Base-by-base conservation (phyloP, 371 early-diverging fungal species). In the Rhizopus delemar region DNA sequence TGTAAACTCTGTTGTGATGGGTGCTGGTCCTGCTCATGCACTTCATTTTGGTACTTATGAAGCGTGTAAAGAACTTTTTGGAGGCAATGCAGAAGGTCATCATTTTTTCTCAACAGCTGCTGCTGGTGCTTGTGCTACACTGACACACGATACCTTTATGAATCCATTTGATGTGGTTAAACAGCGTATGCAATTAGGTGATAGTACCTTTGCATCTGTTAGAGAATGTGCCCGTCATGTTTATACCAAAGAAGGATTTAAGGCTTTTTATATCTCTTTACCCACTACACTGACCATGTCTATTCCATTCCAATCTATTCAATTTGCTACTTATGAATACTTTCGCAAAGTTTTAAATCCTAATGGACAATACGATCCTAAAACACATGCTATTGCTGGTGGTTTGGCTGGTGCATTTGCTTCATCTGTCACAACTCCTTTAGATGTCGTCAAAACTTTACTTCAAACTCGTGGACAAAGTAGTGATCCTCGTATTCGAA, bases 11-110 rank as follows among this genome's bases (percentile, higher is more conserved):
- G 92, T 95, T 22, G 81, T 94, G 0, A 57, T 94, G 56, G 96
- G 96, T 8, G 94, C 95, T 1, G 97, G 97, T 0, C 97, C 97
- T 3, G 91, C 97, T 6, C 97, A 96, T 63, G 97, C 97, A 0
- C 74, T 96, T 15, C 92, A 94, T 64, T 96, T 94, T 82, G 93
- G 91, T 28, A 88, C 90, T 2, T 96, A 96, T 71, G 97, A 96
- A 67, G 77, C 88, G 29, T 87, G 85, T 49, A 96, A 95, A 78
- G 81, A 82, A 34, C 46, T 78, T 3, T 86, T 93, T 65, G 85
- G 85, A 5, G 85, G 68, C 31, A 78, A 74, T 59, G 60, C 31
- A 43, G 88, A 79, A 50, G 65, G 65, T 3, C 83, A 86, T 54
- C 83, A 84, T 53, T 76, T 80, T 3, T 15, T 91, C 34, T 84